Evolutionary conservation across 495 filamentous ascomycete genomes (phyloP).

Genomic region (Aspergillus affinis): DNA sequence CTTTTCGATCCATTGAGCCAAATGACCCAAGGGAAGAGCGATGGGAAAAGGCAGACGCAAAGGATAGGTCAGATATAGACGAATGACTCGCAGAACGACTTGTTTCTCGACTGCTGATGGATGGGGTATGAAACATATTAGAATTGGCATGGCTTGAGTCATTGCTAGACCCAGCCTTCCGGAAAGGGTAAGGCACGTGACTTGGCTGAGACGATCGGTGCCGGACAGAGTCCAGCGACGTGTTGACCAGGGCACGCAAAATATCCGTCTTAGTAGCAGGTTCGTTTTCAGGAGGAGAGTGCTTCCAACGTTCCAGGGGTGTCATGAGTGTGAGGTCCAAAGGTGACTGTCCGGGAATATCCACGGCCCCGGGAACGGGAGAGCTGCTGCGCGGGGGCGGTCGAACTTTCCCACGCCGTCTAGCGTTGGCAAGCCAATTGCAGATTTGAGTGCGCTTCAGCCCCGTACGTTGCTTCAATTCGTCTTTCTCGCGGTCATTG

Average conservation of each 20-base stretch:
- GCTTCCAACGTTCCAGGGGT: conserved; percentile 81
- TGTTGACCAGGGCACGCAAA: conserved; percentile 68
- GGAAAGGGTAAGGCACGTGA: conserved; percentile 49
- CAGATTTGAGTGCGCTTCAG: conserved; percentile 74
- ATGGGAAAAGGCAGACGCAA: conserved; percentile 70
- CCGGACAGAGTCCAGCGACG: conserved; percentile 53
- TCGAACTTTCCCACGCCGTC: conserved; percentile 71
- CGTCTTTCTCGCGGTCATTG: conserved; percentile 75
- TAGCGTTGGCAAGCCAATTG: conserved; percentile 86
- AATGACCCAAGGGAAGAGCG: conserved; percentile 63
- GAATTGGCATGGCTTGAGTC: conserved; percentile 66
- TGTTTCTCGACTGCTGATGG: conserved; percentile 70
- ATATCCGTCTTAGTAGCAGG: conserved; percentile 78
- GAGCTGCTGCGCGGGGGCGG: conserved; percentile 57
- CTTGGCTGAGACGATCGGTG: conserved; percentile 35
- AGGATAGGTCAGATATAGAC: conserved; percentile 60
- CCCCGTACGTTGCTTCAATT: conserved; percentile 68
- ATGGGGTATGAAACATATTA: conserved; percentile 63
- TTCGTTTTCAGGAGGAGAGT: conserved; percentile 86
- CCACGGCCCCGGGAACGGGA: conserved; percentile 60
- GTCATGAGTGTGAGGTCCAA: conserved; percentile 64
- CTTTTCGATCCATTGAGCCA: conserved; percentile 67
- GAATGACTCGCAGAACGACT: conserved; percentile 69
- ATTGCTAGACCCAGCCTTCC: conserved; percentile 57
- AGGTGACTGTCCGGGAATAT: conserved; percentile 58